Conservation (phyloP, 2,329 filamentous ascomycete species). For the Sarocladiaceae sp. region DNA sequence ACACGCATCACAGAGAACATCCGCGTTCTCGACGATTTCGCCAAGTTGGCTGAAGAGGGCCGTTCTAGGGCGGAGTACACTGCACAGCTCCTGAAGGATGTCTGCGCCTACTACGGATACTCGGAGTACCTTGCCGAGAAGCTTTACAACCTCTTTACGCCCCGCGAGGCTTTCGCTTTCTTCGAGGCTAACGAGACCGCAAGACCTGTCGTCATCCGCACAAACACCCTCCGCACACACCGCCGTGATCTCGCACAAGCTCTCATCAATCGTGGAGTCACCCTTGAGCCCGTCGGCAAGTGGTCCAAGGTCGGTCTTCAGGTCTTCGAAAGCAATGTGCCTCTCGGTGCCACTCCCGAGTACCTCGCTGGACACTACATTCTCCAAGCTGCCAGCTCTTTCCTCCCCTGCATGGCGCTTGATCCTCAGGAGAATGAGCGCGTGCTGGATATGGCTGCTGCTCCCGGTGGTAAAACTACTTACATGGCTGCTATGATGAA, state of each 20-base stretch:
- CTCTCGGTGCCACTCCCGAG: conserved; percentile 91
- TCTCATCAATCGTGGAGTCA: conserved; percentile 93
- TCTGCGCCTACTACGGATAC: conserved; percentile 96
- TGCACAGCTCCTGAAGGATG: conserved; percentile 79
- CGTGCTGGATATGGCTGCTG: conserved; percentile 89
- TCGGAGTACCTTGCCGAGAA: conserved; percentile 93
- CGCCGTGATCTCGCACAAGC: conserved; percentile 81
- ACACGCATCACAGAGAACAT: conserved; percentile 90
- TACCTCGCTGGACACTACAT: conserved; percentile 98
- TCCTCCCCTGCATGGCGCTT: conserved; percentile 95
- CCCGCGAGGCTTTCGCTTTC: conserved; percentile 92
- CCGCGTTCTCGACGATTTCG: conserved; percentile 84
- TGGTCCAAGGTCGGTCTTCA: conserved; percentile 98
- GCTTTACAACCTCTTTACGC: conserved; percentile 86
- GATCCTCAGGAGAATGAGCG: conserved; percentile 91
- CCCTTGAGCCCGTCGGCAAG: conserved; percentile 93
- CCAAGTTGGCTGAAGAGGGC: conserved; percentile 72
- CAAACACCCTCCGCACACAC: conserved; percentile 83
- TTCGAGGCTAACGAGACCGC: conserved; percentile 98
- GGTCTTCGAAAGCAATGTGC: conserved; percentile 83
- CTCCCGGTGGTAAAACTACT: conserved; percentile 93
- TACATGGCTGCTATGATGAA: conserved; percentile 95
- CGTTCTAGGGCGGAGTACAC: conserved; percentile 87
- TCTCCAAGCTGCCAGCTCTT: conserved; percentile 91
- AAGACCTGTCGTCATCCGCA: conserved; percentile 90